phyloP scores from a whole-genome alignment of 73 alveolate genomes.

The Paramecium octaurelia region DNA sequence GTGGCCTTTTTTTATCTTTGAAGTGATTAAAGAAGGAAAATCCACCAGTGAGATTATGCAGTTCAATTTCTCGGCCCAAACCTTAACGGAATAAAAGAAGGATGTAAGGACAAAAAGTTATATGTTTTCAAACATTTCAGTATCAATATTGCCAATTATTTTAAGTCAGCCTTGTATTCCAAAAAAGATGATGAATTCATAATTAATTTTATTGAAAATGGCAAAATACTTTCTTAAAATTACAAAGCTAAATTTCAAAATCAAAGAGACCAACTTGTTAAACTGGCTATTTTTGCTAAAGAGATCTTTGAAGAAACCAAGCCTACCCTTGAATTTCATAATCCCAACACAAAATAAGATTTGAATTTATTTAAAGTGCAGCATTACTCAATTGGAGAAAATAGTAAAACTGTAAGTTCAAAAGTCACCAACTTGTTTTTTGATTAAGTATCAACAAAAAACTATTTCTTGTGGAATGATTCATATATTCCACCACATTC shows the following conservation, averaged over 20 bases:
- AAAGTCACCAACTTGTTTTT: constrained; percentile 31
- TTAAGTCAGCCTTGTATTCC: constrained; percentile 42
- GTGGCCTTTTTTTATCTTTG: constrained; percentile 49
- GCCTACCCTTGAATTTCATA: constrained; percentile 42
- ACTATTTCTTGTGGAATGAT: constrained; percentile 45
- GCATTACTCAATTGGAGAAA: constrained; percentile 42
- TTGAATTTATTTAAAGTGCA: constrained; percentile 28
- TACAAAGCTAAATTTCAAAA: constrained; percentile 42
- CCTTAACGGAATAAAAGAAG: background rate
- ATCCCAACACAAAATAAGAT: constrained; percentile 45
- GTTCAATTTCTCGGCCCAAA: constrained; percentile 5
- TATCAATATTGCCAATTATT: background rate
- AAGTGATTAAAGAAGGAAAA: constrained; percentile 45
- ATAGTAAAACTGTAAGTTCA: background rate
- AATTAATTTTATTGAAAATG: constrained; percentile 42
- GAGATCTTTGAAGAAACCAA: constrained; percentile 47
- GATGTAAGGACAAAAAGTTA: background rate
- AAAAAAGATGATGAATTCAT: constrained; percentile 51
- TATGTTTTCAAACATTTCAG: constrained; percentile 40
- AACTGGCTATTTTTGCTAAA: constrained; percentile 42
- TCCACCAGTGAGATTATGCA: background rate
- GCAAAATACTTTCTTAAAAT: constrained; percentile 34
- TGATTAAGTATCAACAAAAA: constrained; percentile 24
- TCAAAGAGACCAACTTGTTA: constrained; percentile 41
- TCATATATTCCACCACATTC: constrained; percentile 49